phyloP scores from a whole-genome alignment of 2,329 filamentous ascomycete species.

The Aspergillus fischeri region DNA sequence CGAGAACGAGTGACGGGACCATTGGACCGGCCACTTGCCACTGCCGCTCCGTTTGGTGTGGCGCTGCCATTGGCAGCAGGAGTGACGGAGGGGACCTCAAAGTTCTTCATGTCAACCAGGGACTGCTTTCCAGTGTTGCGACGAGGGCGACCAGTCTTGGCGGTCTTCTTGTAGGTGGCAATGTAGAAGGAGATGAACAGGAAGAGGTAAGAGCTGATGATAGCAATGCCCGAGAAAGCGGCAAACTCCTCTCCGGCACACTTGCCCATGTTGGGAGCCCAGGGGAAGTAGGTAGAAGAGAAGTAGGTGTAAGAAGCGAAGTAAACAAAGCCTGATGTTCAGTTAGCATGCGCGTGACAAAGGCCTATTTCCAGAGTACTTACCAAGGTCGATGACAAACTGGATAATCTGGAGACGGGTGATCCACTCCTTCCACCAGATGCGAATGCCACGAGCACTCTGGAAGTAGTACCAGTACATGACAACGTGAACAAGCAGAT shows the following conservation, averaged over 20 bases:
- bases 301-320: slow-evolving; percentile 99
- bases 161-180: slow-evolving; percentile 80
- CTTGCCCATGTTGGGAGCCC: slow-evolving; percentile 75
- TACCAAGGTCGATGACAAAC: slow-evolving; percentile 94
- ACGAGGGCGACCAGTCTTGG: slow-evolving; percentile 40
- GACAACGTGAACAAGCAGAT: slow-evolving; percentile 90
- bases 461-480: slow-evolving; percentile 99
- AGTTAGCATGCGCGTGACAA: not conserved
- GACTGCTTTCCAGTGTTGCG: slow-evolving; percentile 72
- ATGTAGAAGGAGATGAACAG: slow-evolving; percentile 99
- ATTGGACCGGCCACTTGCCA: slow-evolving; percentile 38
- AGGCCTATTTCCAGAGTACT: slow-evolving; percentile 28
- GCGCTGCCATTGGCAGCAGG: slow-evolving; percentile 25
- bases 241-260: slow-evolving; percentile 97
- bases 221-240: slow-evolving; percentile 55
- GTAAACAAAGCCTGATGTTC: slow-evolving; percentile 78
- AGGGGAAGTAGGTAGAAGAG: slow-evolving; percentile 81
- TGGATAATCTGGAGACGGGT: slow-evolving; percentile 95
- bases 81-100: slow-evolving; percentile 52
- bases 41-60: slow-evolving; percentile 30
- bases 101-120: slow-evolving; percentile 76
- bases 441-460: slow-evolving; percentile 86
- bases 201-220: slow-evolving; percentile 51
- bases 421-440: slow-evolving; percentile 99
- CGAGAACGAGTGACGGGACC: slow-evolving; percentile 45